A percentile compares a stretch with the other conserved stretches of the same genome.
These are phyloP conservation scores for Plasmodium berghei DNA, from an alignment of 169 alveolate genomes.

Conservation along the genomic window DNA sequence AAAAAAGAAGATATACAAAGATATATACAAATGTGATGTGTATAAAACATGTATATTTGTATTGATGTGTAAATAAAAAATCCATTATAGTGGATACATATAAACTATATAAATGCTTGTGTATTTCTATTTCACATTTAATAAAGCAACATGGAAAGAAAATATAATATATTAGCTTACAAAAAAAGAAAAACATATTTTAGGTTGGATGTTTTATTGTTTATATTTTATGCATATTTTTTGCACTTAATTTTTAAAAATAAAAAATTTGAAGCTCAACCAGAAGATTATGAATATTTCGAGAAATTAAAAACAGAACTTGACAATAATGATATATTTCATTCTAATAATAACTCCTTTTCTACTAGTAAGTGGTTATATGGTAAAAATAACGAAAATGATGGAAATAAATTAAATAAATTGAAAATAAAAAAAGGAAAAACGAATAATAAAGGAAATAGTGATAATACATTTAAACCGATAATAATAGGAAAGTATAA, in stretches of 20 bases:
- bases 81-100: background rate
- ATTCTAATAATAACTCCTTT: background rate
- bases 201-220: slow-evolving; percentile 58
- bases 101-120: too few relatives aligned
- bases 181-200: slow-evolving; percentile 44
- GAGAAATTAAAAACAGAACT: slow-evolving; percentile 15
- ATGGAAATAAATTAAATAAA: background rate
- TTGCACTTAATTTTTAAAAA: slow-evolving; percentile 38
- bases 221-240: slow-evolving; percentile 44
- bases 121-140: background rate
- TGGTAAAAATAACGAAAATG: background rate
- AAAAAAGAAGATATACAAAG: background rate
- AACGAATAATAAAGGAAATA: background rate
- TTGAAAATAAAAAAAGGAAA: background rate
- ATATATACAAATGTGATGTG: background rate
- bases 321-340: background rate
- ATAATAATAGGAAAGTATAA: slow-evolving; percentile 68
- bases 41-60: background rate
- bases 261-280: slow-evolving; percentile 58
- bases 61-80: background rate
- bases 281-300: slow-evolving; percentile 61
- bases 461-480: slow-evolving; percentile 32
- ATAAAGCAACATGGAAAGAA: slow-evolving; percentile 39
- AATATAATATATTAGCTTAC: slow-evolving; percentile 42
- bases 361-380: background rate